Evolutionary conservation across 495 filamentous ascomycete genomes (phyloP).

Genomic region (Xylaria curta): DNA sequence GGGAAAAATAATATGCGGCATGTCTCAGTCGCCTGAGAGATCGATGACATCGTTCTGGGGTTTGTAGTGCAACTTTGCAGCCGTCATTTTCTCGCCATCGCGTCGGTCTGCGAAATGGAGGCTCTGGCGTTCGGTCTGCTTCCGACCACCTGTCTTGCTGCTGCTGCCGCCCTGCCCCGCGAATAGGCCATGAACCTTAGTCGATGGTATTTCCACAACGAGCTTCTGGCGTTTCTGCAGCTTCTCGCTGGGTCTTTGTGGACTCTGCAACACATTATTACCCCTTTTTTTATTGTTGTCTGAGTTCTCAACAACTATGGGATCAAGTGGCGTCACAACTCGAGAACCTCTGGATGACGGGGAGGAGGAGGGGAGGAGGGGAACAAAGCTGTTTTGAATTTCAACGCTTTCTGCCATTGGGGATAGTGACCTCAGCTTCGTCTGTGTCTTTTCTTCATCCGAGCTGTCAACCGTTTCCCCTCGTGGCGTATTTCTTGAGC

Average conservation of each 20-base stretch:
- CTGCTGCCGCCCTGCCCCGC: not conserved
- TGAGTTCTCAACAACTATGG: conserved; percentile 18
- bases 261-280: not conserved
- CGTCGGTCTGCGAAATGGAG: conserved; percentile 2
- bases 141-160: not conserved
- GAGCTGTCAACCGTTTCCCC: not conserved
- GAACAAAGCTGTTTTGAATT: conserved; percentile 13
- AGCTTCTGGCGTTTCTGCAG: not conserved
- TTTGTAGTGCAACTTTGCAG: conserved; percentile 8
- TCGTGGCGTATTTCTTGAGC: not conserved
- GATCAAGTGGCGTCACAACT: conserved; percentile 17
- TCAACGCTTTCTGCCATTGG: conserved; percentile 8
- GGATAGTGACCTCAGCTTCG: not conserved
- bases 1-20: not conserved
- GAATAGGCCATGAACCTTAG: not conserved
- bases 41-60: conserved; percentile 20
- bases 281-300: not conserved
- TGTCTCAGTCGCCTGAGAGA: conserved; percentile 18
- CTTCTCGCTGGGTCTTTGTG: not conserved
- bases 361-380: conserved; percentile 20
- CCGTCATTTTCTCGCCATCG: conserved; percentile 9
- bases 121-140: conserved; percentile 11
- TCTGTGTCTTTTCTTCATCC: not conserved
- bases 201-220: conserved; percentile 17
- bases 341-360: conserved; percentile 23